Evolutionary conservation across 2,329 filamentous ascomycete species (phyloP).

Genomic region (Fusarium fracticaudum): DNA sequence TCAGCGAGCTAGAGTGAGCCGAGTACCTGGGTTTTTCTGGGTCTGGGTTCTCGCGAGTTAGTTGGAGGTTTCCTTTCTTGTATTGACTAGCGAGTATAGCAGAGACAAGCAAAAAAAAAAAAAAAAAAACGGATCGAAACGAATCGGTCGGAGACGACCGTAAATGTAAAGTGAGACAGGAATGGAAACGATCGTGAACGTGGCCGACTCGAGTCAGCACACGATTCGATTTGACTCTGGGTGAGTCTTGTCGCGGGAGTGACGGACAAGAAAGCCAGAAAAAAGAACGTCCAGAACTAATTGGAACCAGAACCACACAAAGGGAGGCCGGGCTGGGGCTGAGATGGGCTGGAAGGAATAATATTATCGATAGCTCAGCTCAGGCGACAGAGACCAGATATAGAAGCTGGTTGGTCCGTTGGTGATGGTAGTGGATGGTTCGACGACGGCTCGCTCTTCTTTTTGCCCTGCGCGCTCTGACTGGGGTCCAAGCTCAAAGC

Average conservation of each 20-base stretch:
- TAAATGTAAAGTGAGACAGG: constrained; percentile 33
- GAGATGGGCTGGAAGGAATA: constrained; percentile 9
- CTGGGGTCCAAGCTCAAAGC: constrained; percentile 36
- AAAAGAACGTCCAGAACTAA: constrained; percentile 13
- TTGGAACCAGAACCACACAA: neutral
- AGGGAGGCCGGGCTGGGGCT: constrained; percentile 9
- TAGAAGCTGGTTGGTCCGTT: constrained; percentile 19
- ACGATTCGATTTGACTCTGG: constrained; percentile 7
- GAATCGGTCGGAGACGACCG: constrained; percentile 32
- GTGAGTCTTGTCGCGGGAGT: constrained; percentile 5
- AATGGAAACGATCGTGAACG: constrained; percentile 33
- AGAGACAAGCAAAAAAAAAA: constrained; percentile 13
- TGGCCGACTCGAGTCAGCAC: constrained; percentile 25
- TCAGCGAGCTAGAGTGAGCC: constrained; percentile 33
- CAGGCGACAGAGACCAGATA: constrained; percentile 17
- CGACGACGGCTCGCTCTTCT: constrained; percentile 17
- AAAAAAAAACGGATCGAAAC: constrained; percentile 12
- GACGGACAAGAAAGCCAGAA: constrained; percentile 3
- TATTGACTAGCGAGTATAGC: neutral
- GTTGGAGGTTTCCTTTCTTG: constrained; percentile 33
- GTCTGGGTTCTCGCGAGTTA: constrained; percentile 36
- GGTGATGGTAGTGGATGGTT: constrained; percentile 24
- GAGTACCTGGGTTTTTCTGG: constrained; percentile 38
- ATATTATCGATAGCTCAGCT: constrained; percentile 21
- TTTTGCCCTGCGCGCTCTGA: constrained; percentile 25